Conservation (phyloP, 352 stramenopile species). For the Phytophthora litchii region DNA sequence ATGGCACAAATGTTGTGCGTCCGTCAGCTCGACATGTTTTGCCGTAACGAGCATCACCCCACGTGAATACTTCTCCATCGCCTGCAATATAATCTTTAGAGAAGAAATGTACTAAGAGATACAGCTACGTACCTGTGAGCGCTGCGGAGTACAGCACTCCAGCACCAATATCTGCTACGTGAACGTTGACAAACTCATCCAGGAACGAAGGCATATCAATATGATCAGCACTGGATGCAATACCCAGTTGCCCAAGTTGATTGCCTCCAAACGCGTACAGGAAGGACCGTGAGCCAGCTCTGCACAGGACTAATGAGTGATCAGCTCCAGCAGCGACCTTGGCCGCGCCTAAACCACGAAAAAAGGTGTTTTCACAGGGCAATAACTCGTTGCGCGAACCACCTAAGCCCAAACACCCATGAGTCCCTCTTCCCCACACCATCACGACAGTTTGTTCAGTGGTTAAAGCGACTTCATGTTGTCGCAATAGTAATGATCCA, state of each 20-base stretch:
- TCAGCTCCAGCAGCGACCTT: constrained; percentile 59
- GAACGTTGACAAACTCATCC: constrained; percentile 52
- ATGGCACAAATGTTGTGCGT: constrained; percentile 70
- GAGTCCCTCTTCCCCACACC: constrained; percentile 46
- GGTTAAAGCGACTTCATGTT: constrained; percentile 3
- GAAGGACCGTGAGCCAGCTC: constrained; percentile 41
- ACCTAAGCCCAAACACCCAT: constrained; percentile 68
- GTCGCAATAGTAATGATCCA: neutral
- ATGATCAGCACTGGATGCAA: constrained; percentile 39
- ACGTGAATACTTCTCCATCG: constrained; percentile 69
- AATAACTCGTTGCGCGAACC: constrained; percentile 27
- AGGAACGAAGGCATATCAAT: constrained; percentile 66
- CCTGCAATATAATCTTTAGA: constrained; percentile 23
- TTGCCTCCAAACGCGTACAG: constrained; percentile 83
- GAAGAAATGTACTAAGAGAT: neutral
- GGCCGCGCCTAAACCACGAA: constrained; percentile 54
- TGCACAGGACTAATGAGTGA: constrained; percentile 71
- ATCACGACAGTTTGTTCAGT: constrained; percentile 51
- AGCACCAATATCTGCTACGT: constrained; percentile 52
- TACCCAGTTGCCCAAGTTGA: constrained; percentile 61
- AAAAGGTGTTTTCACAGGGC: constrained; percentile 62
- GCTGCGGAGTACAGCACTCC: constrained; percentile 61
- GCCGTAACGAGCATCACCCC: constrained; percentile 60
- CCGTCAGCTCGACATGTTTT: constrained; percentile 51
- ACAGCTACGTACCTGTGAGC: constrained; percentile 39